A percentile compares a stretch with the other conserved stretches of the same genome.
Conservation (phyloP, 2,329 filamentous ascomycete genomes). For the Volutella citrinella region DNA sequence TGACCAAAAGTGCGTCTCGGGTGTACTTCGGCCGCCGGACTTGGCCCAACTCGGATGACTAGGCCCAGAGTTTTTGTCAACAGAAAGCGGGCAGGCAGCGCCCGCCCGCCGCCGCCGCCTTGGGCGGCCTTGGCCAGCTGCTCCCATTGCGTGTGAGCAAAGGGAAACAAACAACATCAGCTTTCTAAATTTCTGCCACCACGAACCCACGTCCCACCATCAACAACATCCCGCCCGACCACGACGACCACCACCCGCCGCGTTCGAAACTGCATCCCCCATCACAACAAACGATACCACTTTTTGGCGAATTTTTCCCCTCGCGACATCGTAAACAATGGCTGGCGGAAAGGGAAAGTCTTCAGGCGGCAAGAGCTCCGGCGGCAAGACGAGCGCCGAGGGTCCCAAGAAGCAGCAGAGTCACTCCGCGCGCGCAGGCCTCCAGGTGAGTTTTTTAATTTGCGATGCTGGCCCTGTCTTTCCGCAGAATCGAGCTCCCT, state of each 20-base stretch:
- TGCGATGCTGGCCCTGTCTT: constrained; percentile 8
- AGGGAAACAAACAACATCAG: constrained; percentile 25
- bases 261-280: constrained; percentile 23
- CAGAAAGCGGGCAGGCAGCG: constrained; percentile 1
- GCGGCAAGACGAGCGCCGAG: constrained; percentile 68
- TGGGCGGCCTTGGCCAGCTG: constrained; percentile 9
- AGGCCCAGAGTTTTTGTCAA: background rate
- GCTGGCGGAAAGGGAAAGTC: constrained; percentile 93
- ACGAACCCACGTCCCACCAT: constrained; percentile 24
- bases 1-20: constrained; percentile 21
- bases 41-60: constrained; percentile 8
- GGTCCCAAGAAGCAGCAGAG: constrained; percentile 85
- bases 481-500: constrained; percentile 12
- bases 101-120: constrained; percentile 2
- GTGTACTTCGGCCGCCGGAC: constrained; percentile 21
- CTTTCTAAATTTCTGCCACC: constrained; percentile 29
- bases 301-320: constrained; percentile 16
- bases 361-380: constrained; percentile 81
- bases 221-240: constrained; percentile 22
- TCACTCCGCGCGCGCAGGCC: constrained; percentile 90
- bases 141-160: constrained; percentile 2
- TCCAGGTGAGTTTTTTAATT: constrained; percentile 69
- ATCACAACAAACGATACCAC: constrained; percentile 11
- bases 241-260: constrained; percentile 15
- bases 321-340: constrained; percentile 42